Evolutionary conservation across 768 basidiomycete genomes (phyloP), one percentile per base, ranked within the genome.

Genomic region (Auriscalpium orientale): DNA sequence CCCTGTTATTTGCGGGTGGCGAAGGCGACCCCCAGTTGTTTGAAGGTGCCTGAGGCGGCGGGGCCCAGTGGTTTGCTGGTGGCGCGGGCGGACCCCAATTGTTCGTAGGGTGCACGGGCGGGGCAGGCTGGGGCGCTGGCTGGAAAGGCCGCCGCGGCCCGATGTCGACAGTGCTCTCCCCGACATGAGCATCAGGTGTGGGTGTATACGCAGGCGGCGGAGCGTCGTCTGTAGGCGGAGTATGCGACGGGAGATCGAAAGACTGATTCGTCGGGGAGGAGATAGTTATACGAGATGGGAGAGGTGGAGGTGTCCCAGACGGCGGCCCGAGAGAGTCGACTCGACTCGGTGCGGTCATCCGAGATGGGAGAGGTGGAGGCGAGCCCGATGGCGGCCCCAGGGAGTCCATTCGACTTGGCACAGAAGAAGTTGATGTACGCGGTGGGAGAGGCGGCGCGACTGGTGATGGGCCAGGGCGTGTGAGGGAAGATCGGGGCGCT

Each of bases 151-250:
- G 63, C 5, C 69, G 54, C 0, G 87, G 88, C 0, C 89, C 87
- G 18, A 77, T 69, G 53, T 87, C 81, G 2, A 90, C 58, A 0
- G 84, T 81, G 1, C 74, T 69, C 64, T 91, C 89, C 13, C 86
- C 89, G 3, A 77, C 71, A 46, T 67, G 60, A 16, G 72, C 48
- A 48, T 83, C 76, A 3, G 87, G 78, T 2, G 75, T 60, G 0
- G 80, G 71, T 0, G 87, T 87, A 62, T 90, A 91, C 0, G 87
- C 81, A 0, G 89, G 89, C 1, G 87, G 88, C 11, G 74, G 70
- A 2, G 71, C 66, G 28, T 77, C 58, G 12, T 62, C 59, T 22
- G 61, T 58, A 37, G 59, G 33, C 1, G 53, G 44, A 18, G 33
- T 37, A 18, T 20, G n/a, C 20, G 12, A n/a, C 6, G n/a, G 46